Evolutionary conservation across 805 yeast genomes (phyloP), one percentile per base, ranked within the genome.

Genomic region (Ogataea naganishii): DNA sequence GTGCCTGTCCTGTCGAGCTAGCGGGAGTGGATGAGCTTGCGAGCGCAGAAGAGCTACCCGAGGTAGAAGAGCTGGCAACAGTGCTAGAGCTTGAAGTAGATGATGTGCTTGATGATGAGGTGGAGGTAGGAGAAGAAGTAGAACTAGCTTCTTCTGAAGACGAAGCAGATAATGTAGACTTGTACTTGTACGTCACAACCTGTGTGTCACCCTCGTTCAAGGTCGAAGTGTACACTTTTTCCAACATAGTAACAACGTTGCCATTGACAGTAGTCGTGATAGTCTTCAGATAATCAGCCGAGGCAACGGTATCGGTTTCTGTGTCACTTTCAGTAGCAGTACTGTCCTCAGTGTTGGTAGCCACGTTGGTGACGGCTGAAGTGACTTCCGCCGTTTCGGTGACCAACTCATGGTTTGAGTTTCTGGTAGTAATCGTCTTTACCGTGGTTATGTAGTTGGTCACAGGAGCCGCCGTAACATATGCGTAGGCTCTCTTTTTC

Each of bases 211-310:
- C 51, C 3, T 45, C 33, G 7, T 34, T 39, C n/a, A 39, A 28
- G 10, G 49, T 41, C 7, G 57, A 50, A 29, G 60, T 54, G 31
- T 46, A 44, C 6, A 53, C 46, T 15, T 42, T 29, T 38, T 37
- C 41, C 23, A 44, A 24, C 34, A 43, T 27, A 17, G 51, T 46
- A 23, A 32, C 31, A 15, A 36, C 44, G 12, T 38, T 24, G 14
- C 39, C 41, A 23, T 43, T 32, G 9, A 24, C 12, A 14, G 46
- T 41, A 14, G 45, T 43, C 6, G 49, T 43, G 20, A 39, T 32
- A 13, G 24, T 20, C 3, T 8, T 14, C 9, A 12, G 14, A 10
- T 23, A 12, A 23, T 14, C 12, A 5, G 33, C 29, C 8, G 29
- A 23, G 16, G 29, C 24, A 17, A 23, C 17, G 13, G 21, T 26